Evolutionary conservation across 2,329 filamentous ascomycete species (phyloP), one percentile per base, ranked within the genome.

Genomic region (Claviceps sp.): DNA sequence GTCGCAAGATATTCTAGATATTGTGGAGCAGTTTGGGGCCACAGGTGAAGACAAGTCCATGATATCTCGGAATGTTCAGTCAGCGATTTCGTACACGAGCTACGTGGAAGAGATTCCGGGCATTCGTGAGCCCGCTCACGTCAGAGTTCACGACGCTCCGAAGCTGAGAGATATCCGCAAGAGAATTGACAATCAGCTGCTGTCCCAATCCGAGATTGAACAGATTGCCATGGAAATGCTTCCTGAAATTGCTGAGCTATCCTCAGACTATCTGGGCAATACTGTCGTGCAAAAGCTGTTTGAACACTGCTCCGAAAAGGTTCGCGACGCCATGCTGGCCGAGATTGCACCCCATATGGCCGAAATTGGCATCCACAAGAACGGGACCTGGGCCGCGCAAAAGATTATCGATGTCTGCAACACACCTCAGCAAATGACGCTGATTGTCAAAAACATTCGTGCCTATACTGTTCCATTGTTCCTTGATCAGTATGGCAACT

Each of bases 201-300:
- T 91, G 66, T 85, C 87, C 1, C 80, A 86, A 55, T 75, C 84
- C 17, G 93, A 98, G 67, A 94, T 97, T 59, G 93, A 98, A 68
- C 85, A 83, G 57, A 94, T 93, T 56, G 93, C 93, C 42, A 76
- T 87, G 55, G 87, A 88, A 56, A 98, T 98, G 93, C 79, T 98
- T 16, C 89, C 91, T 10, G 93, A 98, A 67, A 93, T 98, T 64
- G 89, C 90, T 4, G 93, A 98, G 68, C 75, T 98, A 24, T 80
- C 93, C 2, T 95, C 91, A 0, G 93, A 98, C 68, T 98, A 98
- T 62, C 79, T 98, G 37, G 93, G 93, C 60, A 98, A 98, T 71
- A 98, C 93, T 0, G 93, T 98, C n/a, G 91, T 98, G 17, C 93
- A 98, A 71, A 98, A 98, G 70, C 75, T 98, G 46, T 98, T 98